A percentile compares a stretch with the other conserved stretches of the same genome.
Evolutionary conservation across 1,284 basidiomycete species (phyloP).

Genomic region (Veloboletus limbatus): DNA sequence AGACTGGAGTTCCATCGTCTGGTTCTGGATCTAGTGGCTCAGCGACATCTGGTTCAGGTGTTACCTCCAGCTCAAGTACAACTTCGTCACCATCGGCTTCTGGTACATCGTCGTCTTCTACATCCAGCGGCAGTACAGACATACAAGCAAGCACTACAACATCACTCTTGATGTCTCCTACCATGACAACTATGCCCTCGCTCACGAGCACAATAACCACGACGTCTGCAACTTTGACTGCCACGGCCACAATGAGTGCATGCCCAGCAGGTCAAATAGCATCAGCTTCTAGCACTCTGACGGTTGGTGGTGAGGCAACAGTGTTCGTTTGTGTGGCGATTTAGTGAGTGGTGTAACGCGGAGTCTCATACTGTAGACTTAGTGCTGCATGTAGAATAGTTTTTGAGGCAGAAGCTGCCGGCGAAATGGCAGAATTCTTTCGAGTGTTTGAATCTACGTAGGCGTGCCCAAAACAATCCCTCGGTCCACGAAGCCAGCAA

Average conservation of each 20-base stretch:
- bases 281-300: neutral
- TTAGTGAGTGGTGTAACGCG: no score
- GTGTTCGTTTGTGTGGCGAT: slow-evolving; percentile 18
- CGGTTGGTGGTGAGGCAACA: neutral
- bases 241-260: neutral
- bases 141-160: neutral
- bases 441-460: no score
- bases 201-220: neutral
- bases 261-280: slow-evolving; percentile 22
- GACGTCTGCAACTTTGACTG: neutral
- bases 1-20: neutral
- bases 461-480: no score
- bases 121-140: neutral
- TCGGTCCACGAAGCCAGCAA: no score
- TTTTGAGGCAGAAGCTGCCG: no score
- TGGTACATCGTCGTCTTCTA: neutral
- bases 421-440: no score
- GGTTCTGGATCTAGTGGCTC: neutral
- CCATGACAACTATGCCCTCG: neutral
- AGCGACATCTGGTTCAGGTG: neutral
- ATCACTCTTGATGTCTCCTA: neutral
- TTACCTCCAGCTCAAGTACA: neutral
- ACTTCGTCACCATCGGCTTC: slow-evolving; percentile 1
- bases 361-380: no score
- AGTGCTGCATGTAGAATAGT: no score